These are phyloP conservation scores for Metschnikowia gelsemii DNA, from an alignment of 805 yeast species.

Conservation along the genomic window DNA sequence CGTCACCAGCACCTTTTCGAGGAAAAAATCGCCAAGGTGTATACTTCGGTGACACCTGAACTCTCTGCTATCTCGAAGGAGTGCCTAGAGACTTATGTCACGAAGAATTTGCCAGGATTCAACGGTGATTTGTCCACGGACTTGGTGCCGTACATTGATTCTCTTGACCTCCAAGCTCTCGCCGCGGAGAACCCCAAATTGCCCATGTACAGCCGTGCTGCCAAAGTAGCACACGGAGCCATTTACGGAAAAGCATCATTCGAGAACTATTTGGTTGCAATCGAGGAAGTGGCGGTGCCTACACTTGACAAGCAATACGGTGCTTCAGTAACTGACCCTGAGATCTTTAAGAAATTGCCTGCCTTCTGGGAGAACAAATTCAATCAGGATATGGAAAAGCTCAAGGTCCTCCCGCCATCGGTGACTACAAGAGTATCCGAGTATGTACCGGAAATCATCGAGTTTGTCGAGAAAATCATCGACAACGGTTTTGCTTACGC, in stretches of 20 bases:
- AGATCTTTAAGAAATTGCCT: slow-evolving; percentile 76
- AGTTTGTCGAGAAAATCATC: slow-evolving; percentile 72
- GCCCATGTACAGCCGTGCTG: slow-evolving; percentile 77
- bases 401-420: slow-evolving; percentile 83
- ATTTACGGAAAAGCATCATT: slow-evolving; percentile 28
- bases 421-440: slow-evolving; percentile 94
- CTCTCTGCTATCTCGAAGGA: slow-evolving; percentile 39
- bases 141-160: slow-evolving; percentile 51
- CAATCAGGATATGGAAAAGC: slow-evolving; percentile 78
- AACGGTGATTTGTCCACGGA: slow-evolving; percentile 28
- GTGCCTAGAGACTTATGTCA: slow-evolving; percentile 51
- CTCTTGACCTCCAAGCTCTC: slow-evolving; percentile 50
- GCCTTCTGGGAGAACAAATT: slow-evolving; percentile 86
- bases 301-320: slow-evolving; percentile 72
- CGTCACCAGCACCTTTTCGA: slow-evolving; percentile 84
- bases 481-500: slow-evolving; percentile 80
- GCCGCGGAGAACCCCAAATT: slow-evolving; percentile 72
- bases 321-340: slow-evolving; percentile 76
- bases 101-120: slow-evolving; percentile 53
- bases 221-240: slow-evolving; percentile 50
- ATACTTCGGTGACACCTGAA: slow-evolving; percentile 30
- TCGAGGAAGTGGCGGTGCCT: slow-evolving; percentile 78
- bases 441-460: slow-evolving; percentile 88
- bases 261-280: slow-evolving; percentile 43
- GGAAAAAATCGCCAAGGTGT: slow-evolving; percentile 42